Conservation (phyloP, 768 basidiomycete genomes). For the Kwoniella newhampshirensis region DNA sequence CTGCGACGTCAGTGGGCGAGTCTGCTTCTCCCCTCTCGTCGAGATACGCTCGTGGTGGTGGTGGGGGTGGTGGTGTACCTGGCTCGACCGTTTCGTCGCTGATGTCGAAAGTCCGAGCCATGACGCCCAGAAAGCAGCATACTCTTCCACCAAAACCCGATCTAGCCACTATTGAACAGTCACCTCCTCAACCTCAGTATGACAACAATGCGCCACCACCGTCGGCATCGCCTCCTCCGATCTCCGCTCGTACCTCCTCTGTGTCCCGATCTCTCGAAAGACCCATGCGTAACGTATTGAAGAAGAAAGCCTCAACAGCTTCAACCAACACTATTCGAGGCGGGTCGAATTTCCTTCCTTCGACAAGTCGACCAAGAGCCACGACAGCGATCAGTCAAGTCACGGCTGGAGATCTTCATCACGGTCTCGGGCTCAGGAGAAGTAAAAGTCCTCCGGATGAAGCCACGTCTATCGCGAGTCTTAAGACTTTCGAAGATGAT, state of each 20-base stretch:
- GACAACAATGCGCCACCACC: neutral
- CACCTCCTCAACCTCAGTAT: conserved; percentile 4
- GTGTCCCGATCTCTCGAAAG: conserved; percentile 6
- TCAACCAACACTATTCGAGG: conserved; percentile 26
- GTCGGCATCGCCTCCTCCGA: neutral
- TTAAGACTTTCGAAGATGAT: neutral
- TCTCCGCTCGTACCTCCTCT: neutral
- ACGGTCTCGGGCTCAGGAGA: neutral
- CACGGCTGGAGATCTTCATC: conserved; percentile 19
- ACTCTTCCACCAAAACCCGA: conserved; percentile 5
- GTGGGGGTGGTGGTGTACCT: neutral
- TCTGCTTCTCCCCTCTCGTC: conserved; percentile 8
- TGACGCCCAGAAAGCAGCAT: conserved; percentile 13
- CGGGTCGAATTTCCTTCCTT: conserved; percentile 20
- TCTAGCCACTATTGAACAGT: conserved; percentile 19
- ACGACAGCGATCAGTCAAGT: conserved; percentile 34
- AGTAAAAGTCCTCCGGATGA: neutral
- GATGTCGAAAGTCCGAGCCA: conserved; percentile 22
- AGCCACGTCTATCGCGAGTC: neutral
- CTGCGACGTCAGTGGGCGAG: conserved; percentile 17
- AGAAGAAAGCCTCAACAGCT: conserved; percentile 28
- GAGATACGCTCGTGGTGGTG: neutral
- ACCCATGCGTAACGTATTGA: conserved; percentile 17
- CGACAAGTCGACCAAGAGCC: conserved; percentile 4
- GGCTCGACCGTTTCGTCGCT: conserved; percentile 12